phyloP scores from a whole-genome alignment of 192 early-diverging fungal species.

The Backusella tuberculispora region DNA sequence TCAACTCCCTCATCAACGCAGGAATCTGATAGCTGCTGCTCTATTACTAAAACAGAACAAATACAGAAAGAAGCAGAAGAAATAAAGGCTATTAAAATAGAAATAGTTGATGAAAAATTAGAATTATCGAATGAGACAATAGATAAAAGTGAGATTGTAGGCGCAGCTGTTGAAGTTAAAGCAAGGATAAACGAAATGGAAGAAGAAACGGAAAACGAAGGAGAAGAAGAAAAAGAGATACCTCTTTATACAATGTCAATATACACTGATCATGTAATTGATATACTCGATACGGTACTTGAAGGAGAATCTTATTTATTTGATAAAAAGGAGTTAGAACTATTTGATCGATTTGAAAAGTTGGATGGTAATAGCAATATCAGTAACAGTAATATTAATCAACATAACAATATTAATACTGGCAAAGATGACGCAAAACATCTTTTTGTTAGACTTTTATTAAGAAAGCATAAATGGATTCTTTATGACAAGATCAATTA shows the following conservation, averaged over 20 bases:
- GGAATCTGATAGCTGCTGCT: neutral
- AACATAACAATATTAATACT: neutral
- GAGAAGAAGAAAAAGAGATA: neutral
- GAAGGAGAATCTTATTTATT: constrained; percentile 47
- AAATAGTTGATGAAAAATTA: neutral
- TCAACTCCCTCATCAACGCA: neutral
- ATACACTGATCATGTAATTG: constrained; percentile 45
- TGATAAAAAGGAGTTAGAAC: constrained; percentile 41
- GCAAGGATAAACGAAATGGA: neutral
- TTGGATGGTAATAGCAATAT: constrained; percentile 26
- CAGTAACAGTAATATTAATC: too few species aligned
- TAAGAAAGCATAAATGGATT: constrained; percentile 47
- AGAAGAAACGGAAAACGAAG: neutral
- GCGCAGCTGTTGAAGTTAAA: neutral
- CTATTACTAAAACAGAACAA: neutral
- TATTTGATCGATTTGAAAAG: constrained; percentile 41
- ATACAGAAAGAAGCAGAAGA: neutral
- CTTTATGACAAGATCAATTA: constrained; percentile 35
- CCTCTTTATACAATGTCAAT: constrained; percentile 28
- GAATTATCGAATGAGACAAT: neutral
- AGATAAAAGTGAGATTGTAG: neutral
- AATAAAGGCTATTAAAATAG: neutral
- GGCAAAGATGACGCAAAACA: constrained; percentile 38
- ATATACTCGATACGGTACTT: constrained; percentile 47
- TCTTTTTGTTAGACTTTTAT: constrained; percentile 46